Base-by-base conservation (phyloP, 75 land plant species). In the Sequoiadendron giganteum region DNA sequence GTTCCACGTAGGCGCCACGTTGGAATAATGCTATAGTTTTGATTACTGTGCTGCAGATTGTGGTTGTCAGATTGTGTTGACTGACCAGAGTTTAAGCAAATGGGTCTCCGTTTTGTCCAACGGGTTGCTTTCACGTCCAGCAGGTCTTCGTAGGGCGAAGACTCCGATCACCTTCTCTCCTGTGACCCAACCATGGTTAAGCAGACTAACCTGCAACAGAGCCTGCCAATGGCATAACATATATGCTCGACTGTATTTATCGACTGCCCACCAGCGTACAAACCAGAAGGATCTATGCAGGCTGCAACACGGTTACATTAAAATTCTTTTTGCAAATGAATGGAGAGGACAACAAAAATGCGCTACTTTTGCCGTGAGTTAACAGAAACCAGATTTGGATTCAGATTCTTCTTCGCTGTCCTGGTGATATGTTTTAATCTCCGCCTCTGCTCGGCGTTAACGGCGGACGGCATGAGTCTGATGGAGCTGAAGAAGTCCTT, bases 401-500 rank as follows among this genome's bases (percentile, higher is more conserved):
- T 15, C 85, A 11, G 1, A 19, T 34, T 49, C 25, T 84, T 84
- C 56, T 48, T 49, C 56, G 16, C 47, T 5, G 11, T 25, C 48
- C 48, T 84, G 32, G 5, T 45, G 11, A 30, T 84, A 30, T 84
- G 36, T 7, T 45, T 14, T 6, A n/a, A 3, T 18, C 21, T 21
- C 9, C 56, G 49, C 32, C 56, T 49, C 1, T 56, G 65, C 2
- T 19, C 19, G 15, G 30, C 93, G 2, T 19, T 72, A 5, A 49
- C 92, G 10, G 68, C 48, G 15, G 96, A 95, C 61, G 88, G 86
- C 28, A 54, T 55, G 3, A 81, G 89, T 13, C 91, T 95, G 11
- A 86, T 93, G 7, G 83, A 72, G 54, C 88, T 95, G 72, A 95
- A 92, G 87, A 39, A 32, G 58, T 43, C 94, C 8, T 43, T 93